phyloP scores from a whole-genome alignment of 148 eudicot genomes.

The Persicaria maculosa region DNA sequence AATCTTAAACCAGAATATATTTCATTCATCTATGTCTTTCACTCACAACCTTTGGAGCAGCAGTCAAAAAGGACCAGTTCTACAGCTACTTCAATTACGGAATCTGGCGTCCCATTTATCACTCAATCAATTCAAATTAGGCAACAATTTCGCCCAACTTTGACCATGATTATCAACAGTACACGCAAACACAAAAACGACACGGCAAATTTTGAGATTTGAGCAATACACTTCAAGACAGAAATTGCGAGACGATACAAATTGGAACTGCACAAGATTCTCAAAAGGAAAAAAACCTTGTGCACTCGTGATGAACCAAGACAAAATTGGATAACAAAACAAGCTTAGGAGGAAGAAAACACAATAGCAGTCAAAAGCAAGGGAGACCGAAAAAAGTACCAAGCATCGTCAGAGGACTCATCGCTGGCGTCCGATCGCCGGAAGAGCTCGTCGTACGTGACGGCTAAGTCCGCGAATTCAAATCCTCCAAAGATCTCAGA shows the following conservation, averaged over 20 bases:
- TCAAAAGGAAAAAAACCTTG: too few relatives aligned
- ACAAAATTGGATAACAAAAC: not conserved
- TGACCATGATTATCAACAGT: slow-evolving; percentile 4
- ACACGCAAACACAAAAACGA: not conserved
- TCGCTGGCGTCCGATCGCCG: slow-evolving; percentile 27
- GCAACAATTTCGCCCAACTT: not conserved
- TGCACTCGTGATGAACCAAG: not conserved
- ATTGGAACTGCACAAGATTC: not conserved
- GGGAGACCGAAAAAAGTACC: slow-evolving; percentile 30
- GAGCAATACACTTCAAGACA: not conserved
- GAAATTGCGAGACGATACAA: not conserved
- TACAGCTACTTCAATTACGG: not conserved
- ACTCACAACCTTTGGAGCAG: not conserved
- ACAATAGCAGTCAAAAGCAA: not conserved
- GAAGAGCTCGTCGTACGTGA: slow-evolving; percentile 47
- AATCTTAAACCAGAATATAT: not conserved
- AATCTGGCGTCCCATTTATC: not conserved
- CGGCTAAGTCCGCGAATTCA: slow-evolving; percentile 36
- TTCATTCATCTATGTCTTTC: slow-evolving; percentile 1
- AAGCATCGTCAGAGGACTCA: slow-evolving; percentile 59
- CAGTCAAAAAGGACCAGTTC: not conserved
- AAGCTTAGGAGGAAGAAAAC: not conserved
- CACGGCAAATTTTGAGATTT: not conserved
- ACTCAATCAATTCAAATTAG: not conserved
- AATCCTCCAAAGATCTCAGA: slow-evolving; percentile 60